Percentiles rank a stretch among this genome's conserved stretches.
These are phyloP conservation scores for Aquilaria sinensis DNA, from an alignment of 345 rosid species.

Conservation along the genomic window DNA sequence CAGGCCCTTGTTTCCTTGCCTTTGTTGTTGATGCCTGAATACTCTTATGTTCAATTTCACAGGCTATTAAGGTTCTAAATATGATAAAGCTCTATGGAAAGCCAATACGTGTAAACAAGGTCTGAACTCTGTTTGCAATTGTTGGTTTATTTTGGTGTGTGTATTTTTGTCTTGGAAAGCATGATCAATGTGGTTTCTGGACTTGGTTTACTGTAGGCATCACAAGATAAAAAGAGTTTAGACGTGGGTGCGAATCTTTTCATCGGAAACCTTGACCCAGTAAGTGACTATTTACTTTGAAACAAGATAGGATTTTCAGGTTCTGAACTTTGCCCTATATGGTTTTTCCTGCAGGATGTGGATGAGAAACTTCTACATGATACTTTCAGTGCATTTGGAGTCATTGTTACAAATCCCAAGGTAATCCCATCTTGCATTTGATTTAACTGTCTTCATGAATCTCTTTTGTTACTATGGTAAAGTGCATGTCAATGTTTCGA, in stretches of 20 bases:
- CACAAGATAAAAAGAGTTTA: conserved; percentile 98
- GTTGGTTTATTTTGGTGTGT: not conserved
- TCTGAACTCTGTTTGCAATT: conserved; percentile 14
- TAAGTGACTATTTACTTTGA: conserved; percentile 28
- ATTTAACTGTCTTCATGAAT: not conserved
- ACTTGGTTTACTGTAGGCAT: conserved; percentile 47
- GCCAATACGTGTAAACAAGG: conserved; percentile 98
- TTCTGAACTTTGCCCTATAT: conserved; percentile 14
- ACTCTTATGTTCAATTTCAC: conserved; percentile 8
- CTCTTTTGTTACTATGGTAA: not conserved
- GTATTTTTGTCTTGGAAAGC: not conserved
- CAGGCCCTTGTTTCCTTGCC: too few species aligned
- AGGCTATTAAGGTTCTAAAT: conserved; percentile 97
- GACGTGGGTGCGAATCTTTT: conserved; percentile 99
- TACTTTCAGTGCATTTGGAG: conserved; percentile 98
- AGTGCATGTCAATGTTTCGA: not conserved
- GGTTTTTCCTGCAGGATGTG: conserved; percentile 60
- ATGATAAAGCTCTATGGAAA: conserved; percentile 96
- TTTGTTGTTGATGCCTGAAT: not conserved
- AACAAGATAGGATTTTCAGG: not conserved
- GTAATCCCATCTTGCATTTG: conserved; percentile 25
- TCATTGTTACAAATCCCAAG: conserved; percentile 95
- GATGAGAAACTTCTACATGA: conserved; percentile 96
- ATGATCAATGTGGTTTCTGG: conserved; percentile 2
- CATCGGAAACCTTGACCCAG: conserved; percentile 96